Percentiles rank a stretch among this genome's conserved stretches.
These are phyloP conservation scores for Penicillium pancosmium DNA, from an alignment of 495 filamentous ascomycete genomes.

Conservation along the genomic window DNA sequence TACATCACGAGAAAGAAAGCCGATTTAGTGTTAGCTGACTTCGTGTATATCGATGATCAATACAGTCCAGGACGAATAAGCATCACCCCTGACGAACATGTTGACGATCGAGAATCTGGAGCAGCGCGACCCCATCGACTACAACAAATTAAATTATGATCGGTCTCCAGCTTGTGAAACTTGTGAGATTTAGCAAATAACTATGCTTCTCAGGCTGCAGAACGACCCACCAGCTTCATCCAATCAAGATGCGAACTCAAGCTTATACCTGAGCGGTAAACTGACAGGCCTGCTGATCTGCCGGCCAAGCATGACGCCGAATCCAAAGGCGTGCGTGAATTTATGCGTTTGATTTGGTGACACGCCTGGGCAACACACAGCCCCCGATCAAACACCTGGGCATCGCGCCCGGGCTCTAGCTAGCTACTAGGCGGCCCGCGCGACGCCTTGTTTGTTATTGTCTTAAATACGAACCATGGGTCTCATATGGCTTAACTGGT, in stretches of 20 bases:
- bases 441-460: constrained; percentile 1
- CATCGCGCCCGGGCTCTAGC: background rate
- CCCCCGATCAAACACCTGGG: background rate
- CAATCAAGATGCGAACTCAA: constrained; percentile 8
- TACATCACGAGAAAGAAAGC: no score
- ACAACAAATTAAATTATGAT: no score
- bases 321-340: constrained; percentile 9
- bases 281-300: constrained; percentile 7
- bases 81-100: constrained; percentile 8
- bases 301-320: constrained; percentile 18
- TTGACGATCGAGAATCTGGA: background rate
- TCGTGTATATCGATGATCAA: background rate
- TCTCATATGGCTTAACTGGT: background rate
- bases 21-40: background rate
- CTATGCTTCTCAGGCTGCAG: constrained; percentile 10
- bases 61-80: constrained; percentile 2
- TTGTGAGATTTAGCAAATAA: constrained; percentile 10
- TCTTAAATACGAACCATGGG: constrained; percentile 16
- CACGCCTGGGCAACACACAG: background rate
- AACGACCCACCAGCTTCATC: constrained; percentile 12
- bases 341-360: constrained; percentile 19
- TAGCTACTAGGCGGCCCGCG: background rate
- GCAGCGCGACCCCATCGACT: no score
- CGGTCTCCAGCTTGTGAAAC: background rate
- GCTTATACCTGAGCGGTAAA: constrained; percentile 3